Evolutionary conservation across 1,284 basidiomycete species (phyloP), one percentile per base, ranked within the genome.

Genomic region (Boletus hoseneyae): DNA sequence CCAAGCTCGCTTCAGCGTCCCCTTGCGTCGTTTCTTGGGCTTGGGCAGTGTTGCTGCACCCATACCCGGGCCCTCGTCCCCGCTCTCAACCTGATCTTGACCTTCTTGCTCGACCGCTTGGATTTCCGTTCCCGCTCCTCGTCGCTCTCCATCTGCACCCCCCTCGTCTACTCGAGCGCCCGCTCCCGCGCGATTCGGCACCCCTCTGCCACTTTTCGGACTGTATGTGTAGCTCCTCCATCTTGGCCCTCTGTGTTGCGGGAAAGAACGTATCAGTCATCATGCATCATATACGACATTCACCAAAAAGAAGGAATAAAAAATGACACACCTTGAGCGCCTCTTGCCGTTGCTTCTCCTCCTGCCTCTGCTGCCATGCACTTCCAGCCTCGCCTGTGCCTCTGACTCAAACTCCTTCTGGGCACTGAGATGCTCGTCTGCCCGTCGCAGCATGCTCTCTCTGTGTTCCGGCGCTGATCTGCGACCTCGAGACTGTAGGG

Each of bases 401-500:
- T 90, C 86, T 2, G 71, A 73, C 67, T 97, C 93, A 63, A 85
- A 83, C 51, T 83, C 80, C 52, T 79, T 73, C 65, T 97, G 94
- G 25, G 76, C 72, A 6, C 77, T 69, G 29, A 93, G 72, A 60
- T 93, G 88, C 42, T 90, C 89, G 12, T 91, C 89, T 1, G 83
- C 85, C 52, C 83, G 83, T 47, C 87, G 77, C 44, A 95, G 68
- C 73, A 97, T 82, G 63, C 80, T 86, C 52, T 92, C 87, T 23
- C 93, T 91, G 60, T 96, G 97, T 64, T 87, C 38, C 84, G 78
- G 50, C 94, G 82, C 60, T 96, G 90, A 60, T 93, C 87, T 0
- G 93, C 92, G 42, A 96, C 79, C 44, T 95, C 92, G 7, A 79
- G 76, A 58, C 78, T 89, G 68, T 96, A 97, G 0, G 92, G 90